A percentile compares a stretch with the other conserved stretches of the same genome.
Conservation (phyloP, 371 early-diverging fungal genomes). For the Aphelidium insulamus region DNA sequence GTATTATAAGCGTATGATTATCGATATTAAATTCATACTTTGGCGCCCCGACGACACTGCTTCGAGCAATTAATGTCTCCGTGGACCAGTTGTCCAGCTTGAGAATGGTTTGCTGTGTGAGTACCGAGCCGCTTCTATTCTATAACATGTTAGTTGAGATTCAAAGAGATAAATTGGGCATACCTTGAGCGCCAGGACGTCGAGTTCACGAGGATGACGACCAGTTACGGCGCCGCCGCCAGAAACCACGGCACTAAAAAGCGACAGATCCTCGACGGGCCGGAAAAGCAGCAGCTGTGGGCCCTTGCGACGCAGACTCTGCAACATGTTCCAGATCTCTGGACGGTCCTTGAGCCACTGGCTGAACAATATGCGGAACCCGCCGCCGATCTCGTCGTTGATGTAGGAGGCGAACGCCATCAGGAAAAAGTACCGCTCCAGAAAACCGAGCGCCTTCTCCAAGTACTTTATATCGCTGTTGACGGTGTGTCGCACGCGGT, state of each 20-base stretch:
- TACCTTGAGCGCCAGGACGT: neutral
- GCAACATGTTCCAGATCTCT: slow-evolving; percentile 34
- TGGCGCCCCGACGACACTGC: slow-evolving; percentile 12
- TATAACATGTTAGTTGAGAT: slow-evolving; percentile 2
- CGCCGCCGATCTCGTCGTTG: slow-evolving; percentile 16
- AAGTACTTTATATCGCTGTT: slow-evolving; percentile 12
- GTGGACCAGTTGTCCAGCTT: slow-evolving; percentile 42
- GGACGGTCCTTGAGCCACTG: slow-evolving; percentile 26
- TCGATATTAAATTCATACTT: slow-evolving; percentile 6
- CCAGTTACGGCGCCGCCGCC: neutral
- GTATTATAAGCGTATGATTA: slow-evolving; percentile 17
- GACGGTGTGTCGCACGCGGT: slow-evolving; percentile 27
- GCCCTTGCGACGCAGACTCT: slow-evolving; percentile 22
- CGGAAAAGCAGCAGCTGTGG: slow-evolving; percentile 29
- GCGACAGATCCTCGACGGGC: slow-evolving; percentile 36
- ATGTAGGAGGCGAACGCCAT: slow-evolving; percentile 34
- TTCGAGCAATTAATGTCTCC: slow-evolving; percentile 3
- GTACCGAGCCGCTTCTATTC: slow-evolving; percentile 34
- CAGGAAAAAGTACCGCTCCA: slow-evolving; percentile 41
- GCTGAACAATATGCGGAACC: slow-evolving; percentile 20
- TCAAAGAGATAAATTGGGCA: slow-evolving; percentile 1
- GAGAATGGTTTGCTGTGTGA: slow-evolving; percentile 39
- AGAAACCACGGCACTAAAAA: slow-evolving; percentile 6
- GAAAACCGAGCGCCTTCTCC: slow-evolving; percentile 23
- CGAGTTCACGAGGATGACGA: too few relatives aligned